A percentile compares a stretch with the other conserved stretches of the same genome.
These are phyloP conservation scores for Cardiospermum halicacabum DNA, from an alignment of 345 rosid species.

Conservation along the genomic window DNA sequence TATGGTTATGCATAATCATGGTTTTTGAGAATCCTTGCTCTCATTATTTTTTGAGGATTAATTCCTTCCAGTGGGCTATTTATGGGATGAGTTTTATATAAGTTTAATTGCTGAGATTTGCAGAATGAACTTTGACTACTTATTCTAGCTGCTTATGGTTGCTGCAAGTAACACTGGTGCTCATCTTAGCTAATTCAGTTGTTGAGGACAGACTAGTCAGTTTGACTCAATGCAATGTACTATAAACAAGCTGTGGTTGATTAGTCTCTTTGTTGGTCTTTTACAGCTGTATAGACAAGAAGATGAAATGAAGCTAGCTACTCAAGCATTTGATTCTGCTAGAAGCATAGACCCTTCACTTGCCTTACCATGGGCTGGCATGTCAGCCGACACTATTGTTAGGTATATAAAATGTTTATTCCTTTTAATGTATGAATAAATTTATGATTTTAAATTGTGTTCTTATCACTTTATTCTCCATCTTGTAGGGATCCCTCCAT, in stretches of 20 bases:
- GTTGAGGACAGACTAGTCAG: background rate
- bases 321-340: slow-evolving; percentile 85
- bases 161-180: background rate
- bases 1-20: background rate
- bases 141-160: slow-evolving; percentile 2
- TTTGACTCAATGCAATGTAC: background rate
- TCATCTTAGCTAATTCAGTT: background rate
- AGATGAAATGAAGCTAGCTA: slow-evolving; percentile 61
- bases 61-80: background rate
- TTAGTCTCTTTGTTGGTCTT: slow-evolving; percentile 11
- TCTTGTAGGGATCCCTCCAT: slow-evolving; percentile 49
- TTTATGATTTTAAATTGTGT: slow-evolving; percentile 2
- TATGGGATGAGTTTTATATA: background rate
- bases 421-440: slow-evolving; percentile 7
- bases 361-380: slow-evolving; percentile 96
- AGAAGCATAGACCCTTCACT: slow-evolving; percentile 97
- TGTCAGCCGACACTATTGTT: slow-evolving; percentile 71
- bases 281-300: slow-evolving; percentile 72
- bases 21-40: background rate
- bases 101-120: background rate
- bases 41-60: background rate
- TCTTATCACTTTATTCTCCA: slow-evolving; percentile 6
- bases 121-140: background rate
- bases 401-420: slow-evolving; percentile 42
- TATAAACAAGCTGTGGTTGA: background rate